Base-by-base conservation (phyloP, 1,284 basidiomycete species). In the Cystobasidium sp. region DNA sequence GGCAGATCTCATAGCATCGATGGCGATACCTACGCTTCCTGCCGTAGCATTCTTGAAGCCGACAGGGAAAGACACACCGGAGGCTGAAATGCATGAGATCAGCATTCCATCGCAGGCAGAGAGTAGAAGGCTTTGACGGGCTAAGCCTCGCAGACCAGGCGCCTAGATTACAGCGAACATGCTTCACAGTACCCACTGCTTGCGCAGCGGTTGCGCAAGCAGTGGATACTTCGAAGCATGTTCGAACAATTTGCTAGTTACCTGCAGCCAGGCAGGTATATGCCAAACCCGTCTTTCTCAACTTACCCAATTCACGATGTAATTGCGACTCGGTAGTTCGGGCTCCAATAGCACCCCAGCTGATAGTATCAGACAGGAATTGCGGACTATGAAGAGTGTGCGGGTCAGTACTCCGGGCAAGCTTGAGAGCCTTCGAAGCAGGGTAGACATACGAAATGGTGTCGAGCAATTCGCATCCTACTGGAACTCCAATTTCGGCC, bases 1-100 rank as follows among this genome's bases (percentile, higher is more conserved):
- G 12, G 94, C 89, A 0, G 93, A 91, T 77, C 91, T 89, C 92
- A 99, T 98, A 16, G 97, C 96, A 83, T 99, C 96, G 70, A 99
- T 91, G 4, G 96, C 95, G 51, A 85, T 83, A 76, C 85, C 80
- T 77, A 93, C 89, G 20, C 90, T 91, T 65, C 96, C 96, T 82
- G 98, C 95, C 6, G 96, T 98, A 68, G 95, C 95, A 83, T 99
- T 99, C 84, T 99, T 99, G 90, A 99, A 99, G 77, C 82, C 83
- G 76, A 93, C 91, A 14, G 92, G 92, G 87, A 93, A 92, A 63
- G 91, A 92, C 43, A 91, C 88, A 81, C 92, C 92, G n/a, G 88
- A 90, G 3, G 93, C 92, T 59, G 49, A 51, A 16, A 20, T 46
- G 14, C 16, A 22, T 22, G 16, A 58, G 24, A 16, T n/a, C 20